Conservation (phyloP, 352 stramenopile genomes). For the Phytopythium delawarense region DNA sequence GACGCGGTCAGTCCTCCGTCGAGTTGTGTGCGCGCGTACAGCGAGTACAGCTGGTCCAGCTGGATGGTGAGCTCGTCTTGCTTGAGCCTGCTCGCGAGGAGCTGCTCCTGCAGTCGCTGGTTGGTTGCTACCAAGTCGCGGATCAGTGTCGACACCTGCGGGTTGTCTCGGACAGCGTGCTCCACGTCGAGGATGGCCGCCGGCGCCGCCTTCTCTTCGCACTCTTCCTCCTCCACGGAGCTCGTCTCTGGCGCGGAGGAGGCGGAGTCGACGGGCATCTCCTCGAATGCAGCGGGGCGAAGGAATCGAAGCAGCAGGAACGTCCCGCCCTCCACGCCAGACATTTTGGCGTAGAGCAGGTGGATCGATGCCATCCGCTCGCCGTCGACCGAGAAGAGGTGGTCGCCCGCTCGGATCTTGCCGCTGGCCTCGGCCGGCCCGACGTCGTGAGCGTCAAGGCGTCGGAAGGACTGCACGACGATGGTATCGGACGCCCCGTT, state of each 20-base stretch:
- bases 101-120: constrained; percentile 38
- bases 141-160: constrained; percentile 31
- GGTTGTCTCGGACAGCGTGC: constrained; percentile 11
- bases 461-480: constrained; percentile 46
- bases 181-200: neutral
- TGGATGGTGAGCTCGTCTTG: constrained; percentile 59
- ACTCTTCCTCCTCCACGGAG: neutral
- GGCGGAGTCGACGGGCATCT: neutral
- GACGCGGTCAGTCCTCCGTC: constrained; percentile 16
- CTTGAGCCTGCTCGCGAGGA: constrained; percentile 44
- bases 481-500: constrained; percentile 4
- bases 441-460: constrained; percentile 25
- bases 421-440: constrained; percentile 43
- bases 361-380: constrained; percentile 25
- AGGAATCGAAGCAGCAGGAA: constrained; percentile 48
- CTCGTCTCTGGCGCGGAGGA: neutral
- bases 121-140: constrained; percentile 39
- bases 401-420: constrained; percentile 39
- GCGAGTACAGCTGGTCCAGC: constrained; percentile 54
- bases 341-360: constrained; percentile 20
- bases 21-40: constrained; percentile 44
- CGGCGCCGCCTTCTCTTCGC: neutral
- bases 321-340: constrained; percentile 2
- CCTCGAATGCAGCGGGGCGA: constrained; percentile 1
- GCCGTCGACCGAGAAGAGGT: constrained; percentile 40